phyloP scores from a whole-genome alignment of 805 yeast genomes.

The Kregervanrija pseudodelftensis region DNA sequence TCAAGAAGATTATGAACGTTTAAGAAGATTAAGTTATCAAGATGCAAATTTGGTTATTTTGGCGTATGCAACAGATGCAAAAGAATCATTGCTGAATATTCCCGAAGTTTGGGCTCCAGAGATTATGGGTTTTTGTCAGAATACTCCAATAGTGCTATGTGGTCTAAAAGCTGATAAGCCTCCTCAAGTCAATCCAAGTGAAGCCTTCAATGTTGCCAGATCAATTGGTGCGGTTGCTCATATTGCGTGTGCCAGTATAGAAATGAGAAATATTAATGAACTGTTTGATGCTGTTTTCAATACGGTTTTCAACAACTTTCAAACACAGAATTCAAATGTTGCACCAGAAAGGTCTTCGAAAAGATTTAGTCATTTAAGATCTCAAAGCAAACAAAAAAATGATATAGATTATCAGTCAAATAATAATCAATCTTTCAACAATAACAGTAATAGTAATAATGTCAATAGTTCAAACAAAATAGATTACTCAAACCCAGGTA shows the following conservation, averaged over 20 bases:
- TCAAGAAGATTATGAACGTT: slow-evolving; percentile 83
- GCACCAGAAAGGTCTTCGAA: no score
- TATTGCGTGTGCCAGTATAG: slow-evolving; percentile 73
- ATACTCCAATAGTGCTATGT: slow-evolving; percentile 68
- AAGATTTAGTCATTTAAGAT: no score
- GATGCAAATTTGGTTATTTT: slow-evolving; percentile 70
- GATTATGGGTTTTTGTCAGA: slow-evolving; percentile 74
- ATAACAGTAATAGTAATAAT: no score
- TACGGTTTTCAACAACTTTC: slow-evolving; percentile 18
- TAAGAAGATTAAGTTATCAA: slow-evolving; percentile 82
- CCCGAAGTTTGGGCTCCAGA: slow-evolving; percentile 86
- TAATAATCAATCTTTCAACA: no score
- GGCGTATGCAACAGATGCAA: slow-evolving; percentile 65
- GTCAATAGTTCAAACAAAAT: no score
- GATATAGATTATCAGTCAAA: no score
- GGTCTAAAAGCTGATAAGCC: slow-evolving; percentile 77
- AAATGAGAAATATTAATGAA: slow-evolving; percentile 55
- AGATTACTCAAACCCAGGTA: no score
- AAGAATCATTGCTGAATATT: slow-evolving; percentile 61
- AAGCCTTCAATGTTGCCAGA: slow-evolving; percentile 22
- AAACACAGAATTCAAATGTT: not conserved
- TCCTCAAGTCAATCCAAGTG: slow-evolving; percentile 17
- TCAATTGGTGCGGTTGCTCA: slow-evolving; percentile 65
- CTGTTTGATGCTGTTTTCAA: slow-evolving; percentile 54
- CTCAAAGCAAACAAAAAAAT: no score